phyloP scores from a whole-genome alignment of 768 basidiomycete species.

The Termitomyces eurrhizus region DNA sequence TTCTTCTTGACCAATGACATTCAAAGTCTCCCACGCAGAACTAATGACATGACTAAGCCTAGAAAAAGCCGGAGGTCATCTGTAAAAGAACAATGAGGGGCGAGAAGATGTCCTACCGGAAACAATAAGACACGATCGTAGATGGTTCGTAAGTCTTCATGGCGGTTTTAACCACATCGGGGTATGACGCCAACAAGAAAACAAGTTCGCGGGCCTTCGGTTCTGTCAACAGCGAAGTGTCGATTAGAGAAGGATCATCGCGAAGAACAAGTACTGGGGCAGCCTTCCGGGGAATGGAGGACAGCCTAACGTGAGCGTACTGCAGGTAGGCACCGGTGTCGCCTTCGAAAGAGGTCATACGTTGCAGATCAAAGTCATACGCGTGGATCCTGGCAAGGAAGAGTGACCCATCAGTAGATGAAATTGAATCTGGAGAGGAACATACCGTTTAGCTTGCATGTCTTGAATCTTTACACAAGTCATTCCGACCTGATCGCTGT shows the following conservation, averaged over 20 bases:
- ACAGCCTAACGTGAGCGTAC: conserved; percentile 92
- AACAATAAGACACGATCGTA: conserved; percentile 6
- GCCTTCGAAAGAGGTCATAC: conserved; percentile 93
- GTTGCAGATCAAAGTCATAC: conserved; percentile 90
- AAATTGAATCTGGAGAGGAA: conserved; percentile 1
- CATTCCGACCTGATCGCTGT: conserved; percentile 81
- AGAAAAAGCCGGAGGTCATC: background rate
- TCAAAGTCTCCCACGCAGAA: conserved; percentile 8
- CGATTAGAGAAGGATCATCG: conserved; percentile 3
- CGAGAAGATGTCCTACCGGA: background rate
- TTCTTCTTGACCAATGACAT: conserved; percentile 9
- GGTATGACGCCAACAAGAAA: conserved; percentile 10
- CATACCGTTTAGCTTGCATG: conserved; percentile 88
- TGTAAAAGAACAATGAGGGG: background rate
- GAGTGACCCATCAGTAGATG: background rate
- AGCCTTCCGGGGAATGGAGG: conserved; percentile 39
- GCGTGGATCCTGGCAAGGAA: conserved; percentile 72
- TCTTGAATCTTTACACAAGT: conserved; percentile 97
- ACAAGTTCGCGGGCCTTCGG: conserved; percentile 9
- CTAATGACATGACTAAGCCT: conserved; percentile 7
- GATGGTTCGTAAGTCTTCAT: conserved; percentile 8
- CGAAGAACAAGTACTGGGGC: conserved; percentile 5
- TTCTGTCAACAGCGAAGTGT: conserved; percentile 5
- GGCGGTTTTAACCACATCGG: conserved; percentile 7
- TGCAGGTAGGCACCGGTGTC: conserved; percentile 95